Conservation (phyloP, 345 rosid species). For the Sonneratia caseolaris region DNA sequence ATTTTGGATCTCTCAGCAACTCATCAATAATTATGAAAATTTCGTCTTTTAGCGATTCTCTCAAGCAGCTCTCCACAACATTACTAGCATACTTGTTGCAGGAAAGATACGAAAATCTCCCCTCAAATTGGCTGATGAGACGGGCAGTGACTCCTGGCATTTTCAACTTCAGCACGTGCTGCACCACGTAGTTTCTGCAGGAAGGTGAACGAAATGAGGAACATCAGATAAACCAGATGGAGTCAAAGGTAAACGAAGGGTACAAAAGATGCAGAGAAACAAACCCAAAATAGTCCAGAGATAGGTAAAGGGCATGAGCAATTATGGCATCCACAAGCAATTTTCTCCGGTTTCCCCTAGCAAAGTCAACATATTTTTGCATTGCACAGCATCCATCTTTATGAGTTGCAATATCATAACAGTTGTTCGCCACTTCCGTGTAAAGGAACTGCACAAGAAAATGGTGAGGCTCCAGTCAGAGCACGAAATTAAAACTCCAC, state of each 20-base stretch:
- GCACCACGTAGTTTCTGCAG: conserved; percentile 68
- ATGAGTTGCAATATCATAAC: conserved; percentile 45
- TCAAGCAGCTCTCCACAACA: conserved; percentile 62
- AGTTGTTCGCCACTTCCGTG: conserved; percentile 29
- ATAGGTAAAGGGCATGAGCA: conserved; percentile 33
- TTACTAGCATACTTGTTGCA: conserved; percentile 64
- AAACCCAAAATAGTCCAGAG: conserved; percentile 53
- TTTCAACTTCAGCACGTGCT: conserved; percentile 35
- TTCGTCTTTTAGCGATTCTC: conserved; percentile 18
- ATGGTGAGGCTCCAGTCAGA: conserved; percentile 1
- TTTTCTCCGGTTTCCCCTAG: conserved; percentile 23
- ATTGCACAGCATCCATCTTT: conserved; percentile 59
- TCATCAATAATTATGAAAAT: conserved; percentile 32
- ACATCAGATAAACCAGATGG: conserved; percentile 1
- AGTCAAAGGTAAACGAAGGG: background rate
- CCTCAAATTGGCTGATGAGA: conserved; percentile 36
- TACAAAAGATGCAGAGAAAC: conserved; percentile 8
- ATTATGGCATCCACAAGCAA: conserved; percentile 33
- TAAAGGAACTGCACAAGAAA: conserved; percentile 43
- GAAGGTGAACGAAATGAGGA: conserved; percentile 6
- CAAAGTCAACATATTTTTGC: conserved; percentile 33
- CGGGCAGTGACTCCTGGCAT: conserved; percentile 14
- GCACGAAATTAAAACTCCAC: background rate
- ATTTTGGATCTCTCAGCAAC: conserved; percentile 31
- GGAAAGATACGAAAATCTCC: conserved; percentile 37